These are phyloP conservation scores for Megacollybia marginata DNA, from an alignment of 768 basidiomycete genomes.

Conservation along the genomic window DNA sequence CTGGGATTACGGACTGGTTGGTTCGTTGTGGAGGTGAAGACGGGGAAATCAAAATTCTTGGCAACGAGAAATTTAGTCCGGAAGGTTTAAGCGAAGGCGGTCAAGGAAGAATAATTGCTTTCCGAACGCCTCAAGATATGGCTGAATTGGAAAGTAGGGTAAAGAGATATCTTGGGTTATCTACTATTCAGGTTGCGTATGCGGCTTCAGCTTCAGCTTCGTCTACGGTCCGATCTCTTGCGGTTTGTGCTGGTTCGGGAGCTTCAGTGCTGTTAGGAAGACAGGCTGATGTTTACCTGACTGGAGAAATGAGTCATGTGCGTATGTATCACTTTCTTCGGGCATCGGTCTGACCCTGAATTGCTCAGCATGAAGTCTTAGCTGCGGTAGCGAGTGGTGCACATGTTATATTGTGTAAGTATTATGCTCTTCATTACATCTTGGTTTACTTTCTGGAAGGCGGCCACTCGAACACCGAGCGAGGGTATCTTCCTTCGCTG, in stretches of 20 bases:
- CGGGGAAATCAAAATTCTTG: constrained; percentile 37
- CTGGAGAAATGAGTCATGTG: constrained; percentile 91
- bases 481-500: constrained; percentile 79
- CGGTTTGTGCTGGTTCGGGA: constrained; percentile 90
- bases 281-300: constrained; percentile 82
- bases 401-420: constrained; percentile 80
- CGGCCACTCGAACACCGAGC: constrained; percentile 93
- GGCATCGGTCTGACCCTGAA: constrained; percentile 1
- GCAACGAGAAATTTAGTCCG: constrained; percentile 29
- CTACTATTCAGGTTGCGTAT: constrained; percentile 65
- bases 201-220: constrained; percentile 19
- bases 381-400: constrained; percentile 69
- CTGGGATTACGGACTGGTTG: constrained; percentile 90
- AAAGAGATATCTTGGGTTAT: constrained; percentile 57
- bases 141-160: constrained; percentile 57
- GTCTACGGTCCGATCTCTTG: constrained; percentile 51
- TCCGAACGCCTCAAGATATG: constrained; percentile 51
- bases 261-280: constrained; percentile 66
- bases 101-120: constrained; percentile 60
- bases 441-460: constrained; percentile 32
- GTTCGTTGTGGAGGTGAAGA: constrained; percentile 22
- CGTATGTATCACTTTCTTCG: constrained; percentile 14
- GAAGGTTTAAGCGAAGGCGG: constrained; percentile 40
- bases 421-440: neutral
- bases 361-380: constrained; percentile 74